Percentiles rank a stretch among this genome's conserved stretches.
These are phyloP conservation scores for Hyaloscypha finlandica DNA, from an alignment of 495 filamentous ascomycete genomes.

Conservation along the genomic window DNA sequence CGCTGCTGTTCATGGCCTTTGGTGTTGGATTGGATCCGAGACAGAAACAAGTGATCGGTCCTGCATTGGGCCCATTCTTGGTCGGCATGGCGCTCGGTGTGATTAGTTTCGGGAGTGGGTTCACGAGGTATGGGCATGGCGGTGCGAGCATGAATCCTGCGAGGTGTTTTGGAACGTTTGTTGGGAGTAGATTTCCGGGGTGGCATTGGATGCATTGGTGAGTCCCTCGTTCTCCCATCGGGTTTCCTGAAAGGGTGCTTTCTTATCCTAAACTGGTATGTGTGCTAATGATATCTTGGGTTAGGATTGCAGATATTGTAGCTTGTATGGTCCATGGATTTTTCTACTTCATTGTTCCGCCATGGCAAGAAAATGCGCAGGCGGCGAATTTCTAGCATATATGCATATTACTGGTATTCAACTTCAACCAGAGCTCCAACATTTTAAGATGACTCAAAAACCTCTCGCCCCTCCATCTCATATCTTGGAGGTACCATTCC, in stretches of 20 bases:
- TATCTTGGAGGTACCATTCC: not conserved
- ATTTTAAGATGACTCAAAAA: not conserved
- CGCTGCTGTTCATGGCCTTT: conserved; percentile 36
- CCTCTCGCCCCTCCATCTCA: not conserved
- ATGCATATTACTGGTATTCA: not conserved
- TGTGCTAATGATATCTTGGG: not conserved
- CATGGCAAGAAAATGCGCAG: conserved; percentile 4
- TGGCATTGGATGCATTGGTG: conserved; percentile 28
- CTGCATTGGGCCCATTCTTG: conserved; percentile 44
- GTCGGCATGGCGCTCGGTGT: conserved; percentile 46
- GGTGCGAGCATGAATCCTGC: conserved; percentile 25
- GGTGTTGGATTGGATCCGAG: conserved; percentile 52
- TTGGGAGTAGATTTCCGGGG: conserved; percentile 12
- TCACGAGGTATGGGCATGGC: conserved; percentile 41
- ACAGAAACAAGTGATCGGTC: conserved; percentile 46
- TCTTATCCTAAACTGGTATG: not conserved
- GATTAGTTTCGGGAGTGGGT: conserved; percentile 42
- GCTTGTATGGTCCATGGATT: conserved; percentile 15
- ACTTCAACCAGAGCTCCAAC: not conserved
- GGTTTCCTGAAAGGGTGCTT: too few species aligned
- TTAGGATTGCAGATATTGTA: conserved; percentile 15
- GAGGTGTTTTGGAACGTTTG: conserved; percentile 24
- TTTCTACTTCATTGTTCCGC: conserved; percentile 12
- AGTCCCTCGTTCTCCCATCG: not conserved
- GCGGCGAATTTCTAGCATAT: not conserved